Evolutionary conservation across 805 yeast species (phyloP).

Genomic region (Wickerhamiella shivajii): DNA sequence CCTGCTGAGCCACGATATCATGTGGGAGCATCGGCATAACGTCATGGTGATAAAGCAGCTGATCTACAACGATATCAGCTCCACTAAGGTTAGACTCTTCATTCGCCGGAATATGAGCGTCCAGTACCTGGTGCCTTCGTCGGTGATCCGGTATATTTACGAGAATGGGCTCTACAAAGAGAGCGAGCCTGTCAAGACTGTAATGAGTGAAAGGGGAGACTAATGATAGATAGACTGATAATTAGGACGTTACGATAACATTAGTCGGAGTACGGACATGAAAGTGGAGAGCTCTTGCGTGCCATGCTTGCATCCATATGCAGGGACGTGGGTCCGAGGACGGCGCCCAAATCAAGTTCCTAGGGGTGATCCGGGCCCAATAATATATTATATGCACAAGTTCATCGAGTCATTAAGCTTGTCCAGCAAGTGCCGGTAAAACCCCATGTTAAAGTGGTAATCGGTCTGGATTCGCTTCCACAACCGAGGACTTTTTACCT

Average conservation of each 20-base stretch:
- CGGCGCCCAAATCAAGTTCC: neutral
- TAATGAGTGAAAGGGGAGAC: constrained; percentile 27
- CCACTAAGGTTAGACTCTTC: constrained; percentile 87
- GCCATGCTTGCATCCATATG: constrained; percentile 2
- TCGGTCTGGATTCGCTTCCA: constrained; percentile 36
- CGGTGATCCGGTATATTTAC: constrained; percentile 87
- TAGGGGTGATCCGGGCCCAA: constrained; percentile 17
- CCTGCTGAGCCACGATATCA: constrained; percentile 82
- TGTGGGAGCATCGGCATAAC: constrained; percentile 90
- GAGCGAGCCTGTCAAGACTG: constrained; percentile 89
- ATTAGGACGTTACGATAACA: neutral
- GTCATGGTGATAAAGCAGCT: constrained; percentile 89
- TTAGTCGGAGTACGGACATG: neutral
- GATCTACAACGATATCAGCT: constrained; percentile 88
- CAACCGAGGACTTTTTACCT: constrained; percentile 4
- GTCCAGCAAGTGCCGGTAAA: constrained; percentile 10
- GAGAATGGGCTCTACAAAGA: constrained; percentile 80
- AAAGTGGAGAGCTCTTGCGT: neutral
- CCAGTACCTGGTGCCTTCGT: constrained; percentile 83
- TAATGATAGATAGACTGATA: constrained; percentile 5
- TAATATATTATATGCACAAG: constrained; percentile 15
- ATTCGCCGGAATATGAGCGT: constrained; percentile 93
- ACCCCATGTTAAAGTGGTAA: constrained; percentile 23
- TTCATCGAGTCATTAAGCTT: constrained; percentile 22
- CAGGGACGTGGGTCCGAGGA: constrained; percentile 1